Conservation (phyloP, 1,139 yeast species). For the Scheffersomyces segobiensis region DNA sequence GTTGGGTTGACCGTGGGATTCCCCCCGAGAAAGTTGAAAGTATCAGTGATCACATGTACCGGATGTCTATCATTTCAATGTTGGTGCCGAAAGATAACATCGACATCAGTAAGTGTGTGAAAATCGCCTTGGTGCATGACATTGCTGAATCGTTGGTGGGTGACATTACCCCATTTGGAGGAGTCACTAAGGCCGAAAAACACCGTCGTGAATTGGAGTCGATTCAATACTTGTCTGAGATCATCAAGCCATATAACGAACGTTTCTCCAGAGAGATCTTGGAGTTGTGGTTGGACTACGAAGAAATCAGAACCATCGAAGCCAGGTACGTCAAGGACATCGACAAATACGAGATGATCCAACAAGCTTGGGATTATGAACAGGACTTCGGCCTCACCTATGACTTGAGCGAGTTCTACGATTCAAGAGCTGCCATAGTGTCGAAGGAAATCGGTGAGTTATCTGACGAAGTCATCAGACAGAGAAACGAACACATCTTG, state of each 20-base stretch:
- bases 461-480: constrained; percentile 64
- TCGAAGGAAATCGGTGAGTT: constrained; percentile 71
- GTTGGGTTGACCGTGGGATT: constrained; percentile 84
- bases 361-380: constrained; percentile 91
- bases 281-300: constrained; percentile 88
- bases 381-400: constrained; percentile 56
- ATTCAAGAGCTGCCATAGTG: constrained; percentile 62
- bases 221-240: constrained; percentile 61
- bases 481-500: constrained; percentile 52
- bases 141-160: constrained; percentile 94
- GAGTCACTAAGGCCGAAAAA: constrained; percentile 65
- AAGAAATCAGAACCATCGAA: constrained; percentile 75
- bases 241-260: constrained; percentile 65
- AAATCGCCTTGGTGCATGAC: constrained; percentile 89
- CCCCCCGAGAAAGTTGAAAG: constrained; percentile 57
- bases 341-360: constrained; percentile 89
- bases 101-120: constrained; percentile 59
- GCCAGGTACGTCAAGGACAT: constrained; percentile 91
- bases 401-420: constrained; percentile 68
- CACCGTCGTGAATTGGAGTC: constrained; percentile 80
- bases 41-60: constrained; percentile 94
- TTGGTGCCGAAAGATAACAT: constrained; percentile 50
- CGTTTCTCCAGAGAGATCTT: constrained; percentile 65
- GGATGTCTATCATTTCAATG: constrained; percentile 88
- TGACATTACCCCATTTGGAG: constrained; percentile 87